These are phyloP conservation scores for Plasmodium malariae DNA, from an alignment of 169 alveolate species.

Conservation along the genomic window DNA sequence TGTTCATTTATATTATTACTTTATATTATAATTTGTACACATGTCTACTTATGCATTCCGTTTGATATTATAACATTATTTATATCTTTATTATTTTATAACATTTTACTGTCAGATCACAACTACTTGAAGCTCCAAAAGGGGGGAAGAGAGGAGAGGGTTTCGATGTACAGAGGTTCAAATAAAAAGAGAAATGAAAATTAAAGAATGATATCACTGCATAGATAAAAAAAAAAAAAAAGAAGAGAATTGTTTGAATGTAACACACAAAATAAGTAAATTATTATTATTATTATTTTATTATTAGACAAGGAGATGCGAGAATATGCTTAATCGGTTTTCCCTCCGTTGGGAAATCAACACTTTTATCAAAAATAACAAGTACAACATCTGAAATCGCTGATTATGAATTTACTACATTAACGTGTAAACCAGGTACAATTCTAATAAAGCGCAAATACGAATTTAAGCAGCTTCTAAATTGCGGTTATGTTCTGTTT, in stretches of 20 bases:
- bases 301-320: slow-evolving; percentile 96
- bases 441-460: too few species aligned
- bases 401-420: slow-evolving; percentile 99
- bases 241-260: not conserved
- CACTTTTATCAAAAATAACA: slow-evolving; percentile 96
- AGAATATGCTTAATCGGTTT: slow-evolving; percentile 99
- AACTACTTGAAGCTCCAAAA: slow-evolving; percentile 67
- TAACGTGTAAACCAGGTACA: slow-evolving; percentile 99
- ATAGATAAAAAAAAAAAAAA: not conserved
- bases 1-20: too few species aligned
- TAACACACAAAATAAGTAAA: not conserved
- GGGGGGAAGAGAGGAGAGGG: slow-evolving; percentile 76
- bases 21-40: too few species aligned
- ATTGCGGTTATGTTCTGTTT: too few species aligned
- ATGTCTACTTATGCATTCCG: not conserved
- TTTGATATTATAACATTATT: not conserved
- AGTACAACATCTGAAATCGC: slow-evolving; percentile 98
- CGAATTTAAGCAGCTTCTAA: too few species aligned
- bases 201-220: not conserved
- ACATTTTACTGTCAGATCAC: slow-evolving; percentile 36
- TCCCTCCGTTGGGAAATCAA: slow-evolving; percentile 99
- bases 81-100: not conserved
- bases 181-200: not conserved
- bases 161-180: slow-evolving; percentile 71
- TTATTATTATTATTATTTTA: not conserved